Evolutionary conservation across 305 asterid species (phyloP), one percentile per base, ranked within the genome.

Genomic region (Plantago lanceolata): DNA sequence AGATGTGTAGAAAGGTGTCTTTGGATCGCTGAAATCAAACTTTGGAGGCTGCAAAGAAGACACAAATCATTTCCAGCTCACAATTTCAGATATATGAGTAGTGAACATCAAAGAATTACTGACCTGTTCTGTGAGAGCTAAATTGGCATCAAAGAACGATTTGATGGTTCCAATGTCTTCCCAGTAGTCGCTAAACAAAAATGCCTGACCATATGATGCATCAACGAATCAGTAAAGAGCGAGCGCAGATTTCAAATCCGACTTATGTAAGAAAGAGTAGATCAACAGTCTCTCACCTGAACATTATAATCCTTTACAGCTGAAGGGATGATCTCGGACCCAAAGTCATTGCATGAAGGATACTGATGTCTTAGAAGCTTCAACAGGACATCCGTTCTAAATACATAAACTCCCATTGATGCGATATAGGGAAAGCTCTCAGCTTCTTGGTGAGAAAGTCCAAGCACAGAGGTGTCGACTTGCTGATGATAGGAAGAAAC

Each of bases 401-500:
- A 93, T 44, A 84, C 96, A 50, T 93, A 93, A 37, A 93, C 96
- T 6, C 96, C 99, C 96, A 93, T 93, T 19, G 99, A 93, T 66
- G 99, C 99, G 68, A 90, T 84, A 78, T 90, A 93, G 2, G 94
- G 97, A 68, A 68, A 76, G 37, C 56, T 69, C 44, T 9, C 9
- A 6, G 97, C 92, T 61, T 87, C 95, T 63, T 73, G 72, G 54
- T 48, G 78, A 37, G 93, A 76, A 55, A 93, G 90, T 70, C 99
- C 97, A 14, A 93, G 85, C 48, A 86, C 26, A 49, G 97, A 85
- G 28, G 99, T 87, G 74, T 88, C 90, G 1, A 93, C 94, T 90
- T 74, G 87, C 99, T 93, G 86, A 70, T 40, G 45, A 40, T 9
- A 33, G 33, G 50, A 59, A 70, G 66, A 33, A 6, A 19, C 7